Conservation (phyloP, 169 alveolate species). For the Fabrea salina region DNA sequence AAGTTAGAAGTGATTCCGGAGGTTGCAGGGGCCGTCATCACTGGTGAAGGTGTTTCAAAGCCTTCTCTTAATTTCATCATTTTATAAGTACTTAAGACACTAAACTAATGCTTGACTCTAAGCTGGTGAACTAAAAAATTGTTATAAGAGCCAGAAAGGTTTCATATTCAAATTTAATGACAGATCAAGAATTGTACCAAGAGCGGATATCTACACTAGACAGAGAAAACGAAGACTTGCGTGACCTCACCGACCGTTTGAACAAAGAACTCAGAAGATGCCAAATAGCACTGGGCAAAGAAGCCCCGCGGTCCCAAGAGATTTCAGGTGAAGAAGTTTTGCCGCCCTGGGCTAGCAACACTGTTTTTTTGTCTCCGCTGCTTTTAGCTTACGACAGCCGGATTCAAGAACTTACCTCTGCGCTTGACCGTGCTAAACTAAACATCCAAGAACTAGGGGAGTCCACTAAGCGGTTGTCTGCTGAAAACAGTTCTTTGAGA, state of each 20-base stretch:
- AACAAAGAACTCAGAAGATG: conserved; percentile 5
- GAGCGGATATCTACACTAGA: background rate
- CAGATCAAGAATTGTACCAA: background rate
- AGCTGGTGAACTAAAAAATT: too few relatives aligned
- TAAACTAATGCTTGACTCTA: too few relatives aligned
- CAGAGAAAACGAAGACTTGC: background rate
- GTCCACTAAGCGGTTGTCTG: background rate
- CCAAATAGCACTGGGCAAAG: background rate
- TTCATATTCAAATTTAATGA: background rate
- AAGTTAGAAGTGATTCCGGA: too few relatives aligned
- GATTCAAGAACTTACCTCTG: conserved; percentile 18
- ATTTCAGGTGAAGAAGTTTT: background rate
- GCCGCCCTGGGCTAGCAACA: conserved; percentile 36
- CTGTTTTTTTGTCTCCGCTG: conserved; percentile 26
- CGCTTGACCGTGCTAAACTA: background rate
- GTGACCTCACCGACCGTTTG: conserved; percentile 1
- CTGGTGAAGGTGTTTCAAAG: background rate
- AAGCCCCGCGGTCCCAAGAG: background rate
- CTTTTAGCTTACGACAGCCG: conserved; percentile 32
- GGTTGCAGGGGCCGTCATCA: background rate
- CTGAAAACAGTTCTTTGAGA: conserved; percentile 18
- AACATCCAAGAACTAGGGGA: background rate
- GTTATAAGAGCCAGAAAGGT: too few relatives aligned
- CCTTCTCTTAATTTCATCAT: background rate
- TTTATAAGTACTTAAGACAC: too few relatives aligned